A percentile compares a stretch with the other conserved stretches of the same genome.
These are phyloP conservation scores for Pleodorina starrii DNA, from an alignment of 139 green algal genomes.

Conservation along the genomic window DNA sequence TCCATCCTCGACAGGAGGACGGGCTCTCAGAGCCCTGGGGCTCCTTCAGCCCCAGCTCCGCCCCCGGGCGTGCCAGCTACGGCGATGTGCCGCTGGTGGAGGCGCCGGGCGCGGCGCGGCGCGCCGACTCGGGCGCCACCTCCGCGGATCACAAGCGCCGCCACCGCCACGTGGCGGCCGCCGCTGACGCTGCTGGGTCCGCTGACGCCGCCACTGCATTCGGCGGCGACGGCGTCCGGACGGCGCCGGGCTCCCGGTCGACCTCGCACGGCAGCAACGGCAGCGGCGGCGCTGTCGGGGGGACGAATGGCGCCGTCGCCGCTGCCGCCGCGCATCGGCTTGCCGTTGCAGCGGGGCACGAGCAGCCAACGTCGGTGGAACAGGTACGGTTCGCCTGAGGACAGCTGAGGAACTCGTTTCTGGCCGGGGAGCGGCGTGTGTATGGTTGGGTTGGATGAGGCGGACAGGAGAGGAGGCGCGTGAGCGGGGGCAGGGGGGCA, in stretches of 20 bases:
- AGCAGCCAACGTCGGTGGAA: background rate
- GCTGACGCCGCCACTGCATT: too few species aligned
- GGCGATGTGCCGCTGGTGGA: background rate
- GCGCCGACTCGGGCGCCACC: too few species aligned
- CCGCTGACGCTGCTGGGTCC: background rate
- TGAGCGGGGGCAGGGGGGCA: too few species aligned
- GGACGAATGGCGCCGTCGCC: too few species aligned
- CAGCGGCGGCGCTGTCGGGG: background rate
- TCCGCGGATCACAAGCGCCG: too few species aligned
- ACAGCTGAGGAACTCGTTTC: too few species aligned
- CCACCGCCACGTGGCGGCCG: background rate
- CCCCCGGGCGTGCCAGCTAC: background rate
- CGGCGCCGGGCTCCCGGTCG: background rate
- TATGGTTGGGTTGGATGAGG: too few species aligned
- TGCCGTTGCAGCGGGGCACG: background rate
- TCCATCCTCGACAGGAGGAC: background rate
- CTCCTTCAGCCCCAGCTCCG: background rate
- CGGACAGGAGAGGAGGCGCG: too few species aligned
- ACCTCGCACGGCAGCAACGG: background rate
- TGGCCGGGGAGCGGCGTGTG: too few species aligned
- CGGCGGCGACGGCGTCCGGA: background rate
- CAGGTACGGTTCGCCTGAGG: background rate
- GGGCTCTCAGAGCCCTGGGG: background rate
- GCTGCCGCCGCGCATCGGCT: background rate
- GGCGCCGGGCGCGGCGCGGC: background rate